phyloP scores from a whole-genome alignment of 2,329 filamentous ascomycete genomes.

The Talaromyces albobiverticillius region DNA sequence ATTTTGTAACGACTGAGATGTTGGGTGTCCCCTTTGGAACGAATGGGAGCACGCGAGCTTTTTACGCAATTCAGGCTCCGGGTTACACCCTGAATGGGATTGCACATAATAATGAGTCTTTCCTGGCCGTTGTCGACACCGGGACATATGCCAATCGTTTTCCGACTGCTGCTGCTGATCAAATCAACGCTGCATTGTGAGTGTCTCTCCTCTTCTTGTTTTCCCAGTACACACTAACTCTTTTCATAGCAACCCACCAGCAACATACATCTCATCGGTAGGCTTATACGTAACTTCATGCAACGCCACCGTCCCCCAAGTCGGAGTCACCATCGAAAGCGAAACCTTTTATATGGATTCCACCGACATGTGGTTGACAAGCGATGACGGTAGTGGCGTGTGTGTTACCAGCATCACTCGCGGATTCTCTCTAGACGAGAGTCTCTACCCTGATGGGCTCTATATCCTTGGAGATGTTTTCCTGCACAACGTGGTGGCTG shows the following conservation, averaged over 20 bases:
- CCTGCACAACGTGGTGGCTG: constrained; percentile 3
- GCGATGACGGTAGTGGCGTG: background rate
- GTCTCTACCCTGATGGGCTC: background rate
- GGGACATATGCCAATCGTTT: constrained; percentile 4
- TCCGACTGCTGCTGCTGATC: background rate
- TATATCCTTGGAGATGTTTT: constrained; percentile 3
- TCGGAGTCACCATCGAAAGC: background rate
- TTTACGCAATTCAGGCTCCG: background rate
- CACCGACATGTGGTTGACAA: background rate
- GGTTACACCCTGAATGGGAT: constrained; percentile 1
- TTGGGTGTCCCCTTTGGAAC: background rate
- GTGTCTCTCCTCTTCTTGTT: background rate
- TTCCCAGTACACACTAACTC: background rate
- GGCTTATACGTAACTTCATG: background rate
- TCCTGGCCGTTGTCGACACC: background rate
- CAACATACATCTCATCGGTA: background rate
- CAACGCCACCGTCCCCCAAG: background rate
- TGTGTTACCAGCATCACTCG: background rate
- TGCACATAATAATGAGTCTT: background rate
- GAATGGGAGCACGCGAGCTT: background rate
- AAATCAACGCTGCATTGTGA: constrained; percentile 7
- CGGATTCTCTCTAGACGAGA: background rate
- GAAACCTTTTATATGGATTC: background rate
- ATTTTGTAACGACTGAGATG: constrained; percentile 2
- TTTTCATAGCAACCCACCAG: constrained; percentile 1